Conservation (phyloP, 805 yeast genomes). For the Priceomyces haplophilus region DNA sequence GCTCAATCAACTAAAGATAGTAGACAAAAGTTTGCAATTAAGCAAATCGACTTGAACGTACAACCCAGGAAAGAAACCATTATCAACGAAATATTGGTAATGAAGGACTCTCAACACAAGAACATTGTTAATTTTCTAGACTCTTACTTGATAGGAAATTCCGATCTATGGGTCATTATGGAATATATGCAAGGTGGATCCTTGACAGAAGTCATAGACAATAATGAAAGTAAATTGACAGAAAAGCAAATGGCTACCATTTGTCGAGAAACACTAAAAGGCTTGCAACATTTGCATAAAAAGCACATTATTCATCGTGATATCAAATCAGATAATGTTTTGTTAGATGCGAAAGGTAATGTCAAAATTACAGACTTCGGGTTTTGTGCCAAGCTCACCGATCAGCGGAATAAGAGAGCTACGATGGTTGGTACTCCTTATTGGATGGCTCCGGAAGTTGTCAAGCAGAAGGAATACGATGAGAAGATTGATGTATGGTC, state of each 20-base stretch:
- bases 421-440: constrained; percentile 89
- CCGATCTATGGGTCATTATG: constrained; percentile 98
- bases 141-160: constrained; percentile 73
- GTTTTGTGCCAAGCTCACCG: constrained; percentile 70
- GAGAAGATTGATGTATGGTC: constrained; percentile 85
- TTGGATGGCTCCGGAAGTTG: constrained; percentile 92
- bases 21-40: constrained; percentile 82
- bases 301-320: constrained; percentile 83
- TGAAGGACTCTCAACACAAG: constrained; percentile 93
- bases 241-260: constrained; percentile 92
- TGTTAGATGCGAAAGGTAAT: constrained; percentile 41
- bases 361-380: constrained; percentile 48
- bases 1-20: constrained; percentile 62
- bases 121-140: constrained; percentile 94
- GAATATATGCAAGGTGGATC: constrained; percentile 99
- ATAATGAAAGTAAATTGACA: constrained; percentile 64
- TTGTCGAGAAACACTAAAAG: constrained; percentile 85
- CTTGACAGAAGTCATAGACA: constrained; percentile 90
- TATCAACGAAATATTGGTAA: constrained; percentile 91
- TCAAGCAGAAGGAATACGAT: constrained; percentile 74
- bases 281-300: constrained; percentile 85
- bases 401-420: constrained; percentile 67
- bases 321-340: constrained; percentile 45
- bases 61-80: constrained; percentile 95
- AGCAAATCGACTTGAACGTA: constrained; percentile 87